Evolutionary conservation across 2,329 filamentous ascomycete genomes (phyloP).

Genomic region (Trichoderma arundinaceum): DNA sequence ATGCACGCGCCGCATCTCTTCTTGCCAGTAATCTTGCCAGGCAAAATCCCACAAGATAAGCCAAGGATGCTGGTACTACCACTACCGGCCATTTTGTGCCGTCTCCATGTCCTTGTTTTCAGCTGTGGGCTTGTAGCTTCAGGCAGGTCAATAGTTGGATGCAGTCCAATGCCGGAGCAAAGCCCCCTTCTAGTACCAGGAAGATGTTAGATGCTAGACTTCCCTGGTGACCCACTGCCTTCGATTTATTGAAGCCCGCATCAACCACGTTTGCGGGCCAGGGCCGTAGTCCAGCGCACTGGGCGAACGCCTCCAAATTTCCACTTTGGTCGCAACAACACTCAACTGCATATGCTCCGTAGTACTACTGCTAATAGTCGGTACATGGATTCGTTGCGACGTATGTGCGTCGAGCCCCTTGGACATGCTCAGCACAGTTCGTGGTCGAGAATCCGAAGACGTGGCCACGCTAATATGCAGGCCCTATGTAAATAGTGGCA

Average conservation of each 20-base stretch:
- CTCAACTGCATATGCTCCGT: no score
- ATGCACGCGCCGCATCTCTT: neutral
- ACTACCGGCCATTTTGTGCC: neutral
- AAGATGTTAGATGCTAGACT: neutral
- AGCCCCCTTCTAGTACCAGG: neutral
- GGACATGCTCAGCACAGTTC: neutral
- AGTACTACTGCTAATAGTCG: neutral
- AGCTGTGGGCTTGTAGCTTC: neutral
- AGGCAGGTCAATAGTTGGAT: neutral
- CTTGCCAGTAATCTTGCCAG: neutral
- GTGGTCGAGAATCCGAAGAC: constrained; percentile 3
- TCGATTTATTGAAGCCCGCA: constrained; percentile 18
- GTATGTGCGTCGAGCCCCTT: neutral
- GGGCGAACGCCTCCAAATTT: constrained; percentile 12
- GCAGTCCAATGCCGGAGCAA: constrained; percentile 6
- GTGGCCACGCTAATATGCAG: constrained; percentile 23
- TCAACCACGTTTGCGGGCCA: constrained; percentile 17
- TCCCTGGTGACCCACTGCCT: constrained; percentile 6
- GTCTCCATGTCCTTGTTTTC: neutral
- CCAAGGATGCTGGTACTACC: neutral
- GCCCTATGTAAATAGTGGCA: neutral
- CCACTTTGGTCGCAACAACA: neutral
- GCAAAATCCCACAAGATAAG: neutral
- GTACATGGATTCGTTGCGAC: neutral
- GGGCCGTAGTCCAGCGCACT: constrained; percentile 3